Percentiles rank a stretch among this genome's conserved stretches.
phyloP scores from a whole-genome alignment of 1,284 basidiomycete genomes.

The Vanrija humicola region DNA sequence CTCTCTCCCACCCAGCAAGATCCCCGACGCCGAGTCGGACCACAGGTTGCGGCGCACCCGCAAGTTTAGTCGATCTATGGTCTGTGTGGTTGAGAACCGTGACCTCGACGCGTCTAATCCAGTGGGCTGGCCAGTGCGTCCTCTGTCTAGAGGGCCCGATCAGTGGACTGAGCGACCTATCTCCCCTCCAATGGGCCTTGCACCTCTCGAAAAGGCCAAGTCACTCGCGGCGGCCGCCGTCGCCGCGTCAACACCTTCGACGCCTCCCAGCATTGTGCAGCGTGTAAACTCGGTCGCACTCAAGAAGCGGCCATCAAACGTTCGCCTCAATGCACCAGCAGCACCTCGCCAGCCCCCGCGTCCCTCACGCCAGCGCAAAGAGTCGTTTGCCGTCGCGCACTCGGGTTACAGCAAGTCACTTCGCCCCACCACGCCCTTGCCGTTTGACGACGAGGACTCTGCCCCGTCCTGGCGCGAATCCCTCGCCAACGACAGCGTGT shows the following conservation, averaged over 20 bases:
- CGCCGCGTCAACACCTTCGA: too few relatives aligned
- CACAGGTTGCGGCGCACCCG: conserved; percentile 2
- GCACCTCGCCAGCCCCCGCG: conserved; percentile 27
- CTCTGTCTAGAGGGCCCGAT: too few relatives aligned
- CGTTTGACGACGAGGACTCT: background rate
- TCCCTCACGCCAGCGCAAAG: conserved; percentile 26
- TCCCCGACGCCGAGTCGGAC: conserved; percentile 1
- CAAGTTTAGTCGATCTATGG: conserved; percentile 8
- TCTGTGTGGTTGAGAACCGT: conserved; percentile 4
- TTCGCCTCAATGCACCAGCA: too few relatives aligned
- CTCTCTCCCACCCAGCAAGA: background rate
- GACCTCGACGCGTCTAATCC: background rate
- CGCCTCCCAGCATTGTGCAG: too few relatives aligned
- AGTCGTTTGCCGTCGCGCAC: conserved; percentile 34
- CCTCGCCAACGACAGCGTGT: conserved; percentile 21
- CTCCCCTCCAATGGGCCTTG: conserved; percentile 3
- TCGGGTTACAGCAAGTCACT: conserved; percentile 37
- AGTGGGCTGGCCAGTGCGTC: too few relatives aligned
- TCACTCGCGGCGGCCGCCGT: too few relatives aligned
- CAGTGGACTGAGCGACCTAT: conserved; percentile 6
- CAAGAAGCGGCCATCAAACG: too few relatives aligned
- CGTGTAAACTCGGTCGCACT: too few relatives aligned
- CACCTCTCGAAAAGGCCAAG: too few relatives aligned
- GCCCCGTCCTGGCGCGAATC: conserved; percentile 31
- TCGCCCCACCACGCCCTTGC: conserved; percentile 1